phyloP scores from a whole-genome alignment of 139 green algal species.

The Micractinium sp. region DNA sequence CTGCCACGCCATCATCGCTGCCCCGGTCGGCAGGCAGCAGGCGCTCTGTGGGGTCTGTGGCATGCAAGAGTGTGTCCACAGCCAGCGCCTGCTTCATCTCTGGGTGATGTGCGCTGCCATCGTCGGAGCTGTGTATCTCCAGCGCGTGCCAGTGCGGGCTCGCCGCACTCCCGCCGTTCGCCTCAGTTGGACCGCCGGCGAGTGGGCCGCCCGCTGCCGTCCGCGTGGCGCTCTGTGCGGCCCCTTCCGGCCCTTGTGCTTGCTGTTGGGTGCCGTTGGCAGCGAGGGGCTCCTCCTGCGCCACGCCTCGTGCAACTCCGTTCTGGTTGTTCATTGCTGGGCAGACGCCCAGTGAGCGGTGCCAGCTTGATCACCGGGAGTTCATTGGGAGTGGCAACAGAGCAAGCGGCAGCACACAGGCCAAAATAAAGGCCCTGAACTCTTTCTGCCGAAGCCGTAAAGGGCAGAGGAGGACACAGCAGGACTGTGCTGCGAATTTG shows the following conservation, averaged over 20 bases:
- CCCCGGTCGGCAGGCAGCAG: not conserved
- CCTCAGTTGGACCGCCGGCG: not conserved
- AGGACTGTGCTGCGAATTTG: too few relatives aligned
- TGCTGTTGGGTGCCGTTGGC: not conserved
- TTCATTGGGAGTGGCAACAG: not conserved
- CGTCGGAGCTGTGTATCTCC: conserved; percentile 27
- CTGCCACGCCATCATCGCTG: not conserved
- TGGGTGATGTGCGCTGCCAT: not conserved
- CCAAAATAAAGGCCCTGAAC: too few relatives aligned
- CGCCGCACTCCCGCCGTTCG: not conserved
- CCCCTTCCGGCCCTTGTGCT: not conserved
- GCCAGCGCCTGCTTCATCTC: not conserved
- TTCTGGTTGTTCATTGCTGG: not conserved
- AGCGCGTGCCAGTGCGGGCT: conserved; percentile 1
- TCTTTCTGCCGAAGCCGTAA: not conserved
- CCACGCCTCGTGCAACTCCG: too few relatives aligned
- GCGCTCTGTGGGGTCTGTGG: conserved; percentile 16
- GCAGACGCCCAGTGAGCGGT: not conserved
- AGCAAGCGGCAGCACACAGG: too few relatives aligned
- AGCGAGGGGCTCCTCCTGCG: not conserved
- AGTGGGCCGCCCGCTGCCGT: not conserved
- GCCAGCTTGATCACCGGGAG: not conserved
- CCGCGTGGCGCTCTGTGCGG: not conserved
- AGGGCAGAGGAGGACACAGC: too few relatives aligned
- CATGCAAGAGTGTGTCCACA: not conserved